A percentile compares a stretch with the other conserved stretches of the same genome.
Conservation (phyloP, 768 basidiomycete species). For the Strobilomyces confusus region DNA sequence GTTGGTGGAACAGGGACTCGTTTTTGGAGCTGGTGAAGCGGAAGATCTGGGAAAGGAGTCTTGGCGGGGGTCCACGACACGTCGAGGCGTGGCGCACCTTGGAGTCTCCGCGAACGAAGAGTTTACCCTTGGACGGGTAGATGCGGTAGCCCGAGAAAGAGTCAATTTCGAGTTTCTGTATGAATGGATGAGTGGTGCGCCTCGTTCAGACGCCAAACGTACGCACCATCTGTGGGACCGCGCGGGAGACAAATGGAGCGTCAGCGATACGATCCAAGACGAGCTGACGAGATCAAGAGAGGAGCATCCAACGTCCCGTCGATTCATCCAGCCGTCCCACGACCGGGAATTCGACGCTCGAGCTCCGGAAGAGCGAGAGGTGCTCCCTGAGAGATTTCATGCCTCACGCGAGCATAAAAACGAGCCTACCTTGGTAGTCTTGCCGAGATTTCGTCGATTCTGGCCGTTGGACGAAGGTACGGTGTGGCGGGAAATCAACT, state of each 20-base stretch:
- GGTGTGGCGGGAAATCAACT: constrained; percentile 23
- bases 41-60: constrained; percentile 62
- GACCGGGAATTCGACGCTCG: constrained; percentile 4
- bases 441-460: constrained; percentile 29
- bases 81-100: constrained; percentile 55
- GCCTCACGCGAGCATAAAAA: constrained; percentile 26
- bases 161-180: constrained; percentile 96
- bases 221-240: constrained; percentile 25
- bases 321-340: constrained; percentile 41
- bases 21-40: constrained; percentile 92
- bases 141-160: constrained; percentile 96
- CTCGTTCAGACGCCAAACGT: background rate
- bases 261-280: constrained; percentile 18
- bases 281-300: constrained; percentile 10
- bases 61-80: background rate
- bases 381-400: constrained; percentile 8
- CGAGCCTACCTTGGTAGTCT: constrained; percentile 57
- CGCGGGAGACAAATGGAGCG: background rate
- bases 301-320: constrained; percentile 33
- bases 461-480: constrained; percentile 15
- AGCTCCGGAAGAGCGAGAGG: background rate
- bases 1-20: constrained; percentile 95
- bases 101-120: constrained; percentile 94
- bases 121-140: constrained; percentile 96
- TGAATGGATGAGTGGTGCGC: constrained; percentile 8